A percentile compares a stretch with the other conserved stretches of the same genome.
Conservation (phyloP, 2,329 filamentous ascomycete species). For the Lachnum nothofagi region DNA sequence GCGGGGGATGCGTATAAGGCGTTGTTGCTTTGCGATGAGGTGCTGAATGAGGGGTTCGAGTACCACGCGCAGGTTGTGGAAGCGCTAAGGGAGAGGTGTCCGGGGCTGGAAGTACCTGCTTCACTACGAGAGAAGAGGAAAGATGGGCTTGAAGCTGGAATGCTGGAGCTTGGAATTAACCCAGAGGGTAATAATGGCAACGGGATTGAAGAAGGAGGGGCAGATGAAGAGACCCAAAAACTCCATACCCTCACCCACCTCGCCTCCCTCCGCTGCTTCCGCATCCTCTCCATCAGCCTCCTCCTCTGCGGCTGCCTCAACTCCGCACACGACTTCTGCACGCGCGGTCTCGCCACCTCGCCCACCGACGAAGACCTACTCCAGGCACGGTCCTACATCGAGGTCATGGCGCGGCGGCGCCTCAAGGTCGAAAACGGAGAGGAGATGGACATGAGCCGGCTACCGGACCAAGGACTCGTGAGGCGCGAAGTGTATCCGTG, state of each 20-base stretch:
- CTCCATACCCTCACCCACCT: slow-evolving; percentile 42
- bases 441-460: slow-evolving; percentile 46
- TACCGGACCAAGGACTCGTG: slow-evolving; percentile 66
- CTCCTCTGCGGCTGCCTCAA: slow-evolving; percentile 63
- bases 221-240: slow-evolving; percentile 34
- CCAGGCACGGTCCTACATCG: slow-evolving; percentile 50
- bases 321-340: slow-evolving; percentile 62
- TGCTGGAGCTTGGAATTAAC: slow-evolving; percentile 9
- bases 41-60: slow-evolving; percentile 69
- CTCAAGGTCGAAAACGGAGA: slow-evolving; percentile 34
- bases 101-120: slow-evolving; percentile 34
- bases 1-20: slow-evolving; percentile 86
- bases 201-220: slow-evolving; percentile 32
- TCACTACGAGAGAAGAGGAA: slow-evolving; percentile 35
- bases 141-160: slow-evolving; percentile 15
- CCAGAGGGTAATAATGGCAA: background rate
- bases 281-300: slow-evolving; percentile 53
- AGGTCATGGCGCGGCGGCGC: slow-evolving; percentile 46
- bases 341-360: slow-evolving; percentile 52
- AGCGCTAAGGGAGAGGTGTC: slow-evolving; percentile 18
- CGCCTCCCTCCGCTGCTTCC: slow-evolving; percentile 54
- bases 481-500: slow-evolving; percentile 67
- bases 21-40: slow-evolving; percentile 80
- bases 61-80: slow-evolving; percentile 66
- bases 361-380: slow-evolving; percentile 53